Percentiles rank a stretch among this genome's conserved stretches.
Evolutionary conservation across 441 rosid genomes (phyloP).

Genomic region (Pelargonium cotyledonis): DNA sequence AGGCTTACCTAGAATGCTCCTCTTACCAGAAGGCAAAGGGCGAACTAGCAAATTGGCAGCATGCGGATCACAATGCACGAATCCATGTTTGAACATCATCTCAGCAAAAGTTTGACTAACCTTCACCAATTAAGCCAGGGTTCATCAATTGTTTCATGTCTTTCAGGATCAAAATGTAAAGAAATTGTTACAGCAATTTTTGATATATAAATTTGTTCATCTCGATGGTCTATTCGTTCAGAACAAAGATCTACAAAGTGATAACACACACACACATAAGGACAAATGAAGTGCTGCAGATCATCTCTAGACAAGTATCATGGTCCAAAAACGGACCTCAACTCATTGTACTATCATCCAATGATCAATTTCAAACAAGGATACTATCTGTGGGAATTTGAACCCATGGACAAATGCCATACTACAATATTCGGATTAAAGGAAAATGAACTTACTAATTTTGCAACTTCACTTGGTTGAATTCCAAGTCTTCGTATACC

Average conservation of each 20-base stretch:
- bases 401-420: not conserved
- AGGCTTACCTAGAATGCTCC: constrained; percentile 52
- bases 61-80: constrained; percentile 98
- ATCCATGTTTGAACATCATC: constrained; percentile 96
- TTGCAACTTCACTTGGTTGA: constrained; percentile 66
- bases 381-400: not conserved
- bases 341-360: not conserved
- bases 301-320: too few relatives aligned
- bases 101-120: constrained; percentile 85
- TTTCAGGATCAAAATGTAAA: not conserved
- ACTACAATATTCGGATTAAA: not conserved
- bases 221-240: not conserved
- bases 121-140: constrained; percentile 36
- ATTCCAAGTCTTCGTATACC: constrained; percentile 64
- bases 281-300: too few relatives aligned
- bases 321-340: too few relatives aligned
- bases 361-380: constrained; percentile 1
- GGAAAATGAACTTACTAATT: constrained; percentile 49
- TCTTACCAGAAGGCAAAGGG: constrained; percentile 55
- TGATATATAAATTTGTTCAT: not conserved
- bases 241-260: not conserved
- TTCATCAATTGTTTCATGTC: not conserved
- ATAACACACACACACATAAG: not conserved
- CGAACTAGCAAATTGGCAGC: constrained; percentile 90
- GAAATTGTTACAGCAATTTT: not conserved